Evolutionary conservation across 192 early-diverging fungal genomes (phyloP), one percentile per base, ranked within the genome.

Genomic region (Kickxella alabastrina): DNA sequence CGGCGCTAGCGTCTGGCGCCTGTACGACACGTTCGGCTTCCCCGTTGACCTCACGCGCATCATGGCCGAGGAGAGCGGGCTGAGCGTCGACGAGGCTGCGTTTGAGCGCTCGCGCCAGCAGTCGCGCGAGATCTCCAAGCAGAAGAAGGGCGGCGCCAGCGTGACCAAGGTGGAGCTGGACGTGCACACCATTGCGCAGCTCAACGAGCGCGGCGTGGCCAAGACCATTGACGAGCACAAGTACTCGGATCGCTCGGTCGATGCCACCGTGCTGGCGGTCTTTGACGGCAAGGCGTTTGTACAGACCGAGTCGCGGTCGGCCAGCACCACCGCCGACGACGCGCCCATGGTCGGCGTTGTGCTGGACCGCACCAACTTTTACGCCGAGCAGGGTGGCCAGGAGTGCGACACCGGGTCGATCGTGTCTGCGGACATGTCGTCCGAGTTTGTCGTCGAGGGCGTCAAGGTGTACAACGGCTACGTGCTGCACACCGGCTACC

Each of bases 11-110:
- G 96, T 92, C 9, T 98, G 93, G 93, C 82, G 92, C n/a, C 70
- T 98, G 65, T 98, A 98, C 55, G 96, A 97, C 61, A 98, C 96
- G 12, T 98, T 92, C 65, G 96, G 96, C 25, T 98, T 98, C 85
- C 96, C 96, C 4, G 90, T 95, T 1, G 96, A 98, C 67, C 80
- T 98, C 41, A 98, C 96, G 10, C 87, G 90, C 39, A 66, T 98
- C 43, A 97, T 98, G 93, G 93, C 96, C n/a, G 92, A 98, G 75
- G 96, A 98, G 67, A 86, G 84, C 63, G 90, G 87, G 9, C 70
- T 97, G 41, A 49, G 50, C 13, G 85, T 98, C 6, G 85, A 98
- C 61, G 92, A 95, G 67, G 74, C 68, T 28, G 88, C 82, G 62
- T 97, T 96, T 52, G 72, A 85, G 58, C 65, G 56, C 10, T 89